Evolutionary conservation across 164 flowering plant species (phyloP), one percentile per base, ranked within the genome.

Genomic region (Taxillus chinensis): DNA sequence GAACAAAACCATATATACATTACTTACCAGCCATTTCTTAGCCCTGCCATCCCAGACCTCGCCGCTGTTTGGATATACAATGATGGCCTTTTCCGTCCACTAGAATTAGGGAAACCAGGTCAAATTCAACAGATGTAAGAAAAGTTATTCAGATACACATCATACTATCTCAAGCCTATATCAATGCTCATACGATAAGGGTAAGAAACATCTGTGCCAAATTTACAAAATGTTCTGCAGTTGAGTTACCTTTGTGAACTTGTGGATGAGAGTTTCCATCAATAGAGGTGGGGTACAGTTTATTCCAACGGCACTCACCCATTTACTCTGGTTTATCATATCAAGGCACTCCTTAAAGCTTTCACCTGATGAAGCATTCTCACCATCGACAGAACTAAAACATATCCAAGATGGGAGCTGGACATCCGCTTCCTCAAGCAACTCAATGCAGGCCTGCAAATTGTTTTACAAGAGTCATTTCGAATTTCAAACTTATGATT

Each of bases 251-350:
- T 81, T 61, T 60, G 64, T 79, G 62, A 92, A 81, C 63, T 73
- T 82, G 72, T 67, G 59, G 48, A 89, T 74, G 48, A 89, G 91
- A 42, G 65, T 63, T 61, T 83, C 88, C 48, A 86, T 68, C 57
- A 87, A 89, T 14, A 83, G 84, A 11, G 96, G 96, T 12, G 96
- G 93, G 12, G 98, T 73, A 65, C 98, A 92, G 50, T 89, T 92
- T 55, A 89, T 87, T 17, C 98, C 98, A 16, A 86, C 89, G 2
- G 79, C 85, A 55, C 61, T 45, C 37, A 89, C 86, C 80, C 62
- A 78, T 64, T 74, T 55, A 50, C 88, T 80, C 64, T 73, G 77
- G 58, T 89, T 86, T 45, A 86, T 55, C 7, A 83, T 50, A 13
- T 79, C 79, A 46, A 86, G 85, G 69, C 88, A 83, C 12, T 89